phyloP scores from a whole-genome alignment of 805 yeast species.

The Suhomyces emberorum region DNA sequence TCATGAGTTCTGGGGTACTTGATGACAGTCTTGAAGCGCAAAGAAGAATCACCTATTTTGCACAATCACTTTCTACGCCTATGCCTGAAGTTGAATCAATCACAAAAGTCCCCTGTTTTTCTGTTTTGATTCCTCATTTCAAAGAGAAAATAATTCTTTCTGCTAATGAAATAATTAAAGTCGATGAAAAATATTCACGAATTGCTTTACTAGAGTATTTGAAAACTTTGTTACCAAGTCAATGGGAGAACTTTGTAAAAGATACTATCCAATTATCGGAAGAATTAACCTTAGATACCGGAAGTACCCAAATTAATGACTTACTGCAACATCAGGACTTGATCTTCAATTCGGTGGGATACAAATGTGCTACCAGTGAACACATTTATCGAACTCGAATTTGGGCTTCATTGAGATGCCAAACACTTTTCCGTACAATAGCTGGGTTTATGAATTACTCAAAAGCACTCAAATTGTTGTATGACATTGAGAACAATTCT shows the following conservation, averaged over 20 bases:
- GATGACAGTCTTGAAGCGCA: constrained; percentile 72
- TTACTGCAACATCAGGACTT: constrained; percentile 36
- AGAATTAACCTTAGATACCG: constrained; percentile 31
- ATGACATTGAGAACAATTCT: constrained; percentile 46
- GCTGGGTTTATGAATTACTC: constrained; percentile 48
- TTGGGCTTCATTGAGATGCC: constrained; percentile 48
- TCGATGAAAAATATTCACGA: constrained; percentile 59
- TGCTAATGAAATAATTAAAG: constrained; percentile 74
- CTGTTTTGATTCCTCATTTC: constrained; percentile 85
- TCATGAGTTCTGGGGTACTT: constrained; percentile 55
- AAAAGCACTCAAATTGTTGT: constrained; percentile 43
- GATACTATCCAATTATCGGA: constrained; percentile 55
- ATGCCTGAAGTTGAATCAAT: constrained; percentile 70
- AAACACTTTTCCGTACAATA: constrained; percentile 45
- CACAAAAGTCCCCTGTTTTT: constrained; percentile 72
- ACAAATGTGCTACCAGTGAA: constrained; percentile 47
- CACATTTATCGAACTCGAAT: constrained; percentile 45
- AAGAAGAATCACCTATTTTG: constrained; percentile 81
- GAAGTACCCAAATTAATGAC: constrained; percentile 12
- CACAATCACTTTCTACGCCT: constrained; percentile 84
- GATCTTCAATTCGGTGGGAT: constrained; percentile 46
- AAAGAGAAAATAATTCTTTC: constrained; percentile 76
- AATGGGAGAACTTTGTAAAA: constrained; percentile 56
- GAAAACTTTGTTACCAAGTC: constrained; percentile 53
- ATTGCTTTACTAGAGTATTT: constrained; percentile 54